Conservation (phyloP, 2,329 filamentous ascomycete species). For the Chrysoporthe austroafricana region DNA sequence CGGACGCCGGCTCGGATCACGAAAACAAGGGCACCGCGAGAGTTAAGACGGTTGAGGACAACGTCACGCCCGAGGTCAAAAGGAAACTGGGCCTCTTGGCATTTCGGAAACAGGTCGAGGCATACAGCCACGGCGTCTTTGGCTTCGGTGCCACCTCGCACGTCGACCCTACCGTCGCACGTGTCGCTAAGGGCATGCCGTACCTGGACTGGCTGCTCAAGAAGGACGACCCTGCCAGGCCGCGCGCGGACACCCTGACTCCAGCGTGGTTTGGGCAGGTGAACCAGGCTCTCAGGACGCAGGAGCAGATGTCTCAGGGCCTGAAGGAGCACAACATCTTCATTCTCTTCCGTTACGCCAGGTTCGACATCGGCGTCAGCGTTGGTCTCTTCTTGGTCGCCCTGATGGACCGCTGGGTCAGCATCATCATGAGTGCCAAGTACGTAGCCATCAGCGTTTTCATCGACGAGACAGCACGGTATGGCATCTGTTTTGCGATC, state of each 20-base stretch:
- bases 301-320: conserved; percentile 40
- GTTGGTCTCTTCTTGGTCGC: conserved; percentile 44
- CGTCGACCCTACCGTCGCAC: conserved; percentile 31
- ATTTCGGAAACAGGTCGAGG: conserved; percentile 43
- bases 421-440: conserved; percentile 40
- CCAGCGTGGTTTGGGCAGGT: conserved; percentile 43
- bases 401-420: conserved; percentile 45
- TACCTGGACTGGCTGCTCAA: conserved; percentile 43
- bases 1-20: not conserved
- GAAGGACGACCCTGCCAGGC: conserved; percentile 37
- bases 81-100: conserved; percentile 32
- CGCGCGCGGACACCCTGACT: conserved; percentile 38
- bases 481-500: conserved; percentile 44
- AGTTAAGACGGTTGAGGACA: conserved; percentile 30
- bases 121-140: conserved; percentile 29
- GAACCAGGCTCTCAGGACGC: conserved; percentile 40
- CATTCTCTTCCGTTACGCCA: conserved; percentile 41
- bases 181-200: conserved; percentile 37
- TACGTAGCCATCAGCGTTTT: conserved; percentile 37
- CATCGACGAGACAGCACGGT: conserved; percentile 37
- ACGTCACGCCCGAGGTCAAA: conserved; percentile 26
- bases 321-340: conserved; percentile 45
- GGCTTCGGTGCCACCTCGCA: conserved; percentile 22
- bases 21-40: conserved; percentile 16
- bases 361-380: conserved; percentile 42